phyloP scores from a whole-genome alignment of 176 grass and related monocot genomes.

The Carex pumila region DNA sequence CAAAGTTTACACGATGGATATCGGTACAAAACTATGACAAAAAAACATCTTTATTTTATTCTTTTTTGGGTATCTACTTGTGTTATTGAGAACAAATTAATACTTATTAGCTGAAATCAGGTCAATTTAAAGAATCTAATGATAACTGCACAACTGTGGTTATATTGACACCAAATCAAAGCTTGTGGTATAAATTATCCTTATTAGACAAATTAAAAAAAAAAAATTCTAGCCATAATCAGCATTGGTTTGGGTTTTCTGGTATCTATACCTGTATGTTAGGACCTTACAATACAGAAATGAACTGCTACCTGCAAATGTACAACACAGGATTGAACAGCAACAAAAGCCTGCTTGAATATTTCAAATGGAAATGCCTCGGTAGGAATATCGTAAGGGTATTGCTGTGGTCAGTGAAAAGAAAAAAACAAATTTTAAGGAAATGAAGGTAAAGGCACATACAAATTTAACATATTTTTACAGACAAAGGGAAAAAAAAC shows the following conservation, averaged over 20 bases:
- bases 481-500: conserved; percentile 29
- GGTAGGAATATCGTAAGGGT: conserved; percentile 95
- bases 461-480: neutral
- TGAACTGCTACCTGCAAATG: conserved; percentile 82
- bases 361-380: conserved; percentile 95
- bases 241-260: neutral
- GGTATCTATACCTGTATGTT: neutral
- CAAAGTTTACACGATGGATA: conserved; percentile 10
- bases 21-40: neutral
- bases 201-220: neutral
- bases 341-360: conserved; percentile 99
- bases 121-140: neutral
- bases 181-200: neutral
- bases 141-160: neutral
- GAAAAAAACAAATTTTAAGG: neutral
- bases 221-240: neutral
- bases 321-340: conserved; percentile 94
- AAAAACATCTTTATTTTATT: neutral
- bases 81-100: neutral
- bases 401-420: conserved; percentile 63
- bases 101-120: neutral
- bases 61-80: neutral
- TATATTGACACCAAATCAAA: neutral
- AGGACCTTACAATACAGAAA: neutral
- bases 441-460: conserved; percentile 5